A percentile compares a stretch with the other conserved stretches of the same genome.
Evolutionary conservation across 1,284 basidiomycete species (phyloP).

Genomic region (Irpex sp.): DNA sequence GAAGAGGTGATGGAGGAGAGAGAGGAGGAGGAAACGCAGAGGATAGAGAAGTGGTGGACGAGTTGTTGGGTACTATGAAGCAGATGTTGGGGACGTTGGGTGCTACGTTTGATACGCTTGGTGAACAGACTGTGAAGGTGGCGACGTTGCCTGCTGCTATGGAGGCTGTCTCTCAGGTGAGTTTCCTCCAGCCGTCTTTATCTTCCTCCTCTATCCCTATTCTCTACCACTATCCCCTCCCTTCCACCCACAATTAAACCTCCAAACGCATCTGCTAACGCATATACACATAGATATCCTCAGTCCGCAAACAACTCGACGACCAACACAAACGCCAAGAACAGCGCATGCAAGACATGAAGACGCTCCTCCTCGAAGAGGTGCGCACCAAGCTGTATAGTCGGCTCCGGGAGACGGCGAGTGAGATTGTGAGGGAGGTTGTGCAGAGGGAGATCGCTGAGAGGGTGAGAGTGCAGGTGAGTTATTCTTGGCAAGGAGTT

Average conservation of each 20-base stretch:
- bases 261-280: too few relatives aligned
- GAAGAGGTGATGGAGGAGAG: too few relatives aligned
- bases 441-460: slow-evolving; percentile 35
- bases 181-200: background rate
- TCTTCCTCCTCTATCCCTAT: background rate
- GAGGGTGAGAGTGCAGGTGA: slow-evolving; percentile 28
- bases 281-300: slow-evolving; percentile 31
- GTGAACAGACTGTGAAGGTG: slow-evolving; percentile 40
- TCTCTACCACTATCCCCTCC: too few relatives aligned
- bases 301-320: slow-evolving; percentile 33
- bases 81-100: slow-evolving; percentile 34
- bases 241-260: too few relatives aligned
- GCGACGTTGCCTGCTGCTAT: slow-evolving; percentile 40
- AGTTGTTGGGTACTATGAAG: slow-evolving; percentile 42
- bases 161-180: slow-evolving; percentile 37
- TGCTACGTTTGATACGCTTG: slow-evolving; percentile 40
- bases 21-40: slow-evolving; percentile 5
- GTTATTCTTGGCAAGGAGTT: slow-evolving; percentile 1
- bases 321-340: slow-evolving; percentile 37
- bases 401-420: slow-evolving; percentile 27
- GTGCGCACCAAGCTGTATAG: slow-evolving; percentile 37
- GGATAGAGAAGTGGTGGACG: slow-evolving; percentile 38
- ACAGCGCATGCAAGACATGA: slow-evolving; percentile 32
- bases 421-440: slow-evolving; percentile 32
- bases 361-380: slow-evolving; percentile 31